Conservation (phyloP, 148 eudicot species). For the Heliosperma pusillum region DNA sequence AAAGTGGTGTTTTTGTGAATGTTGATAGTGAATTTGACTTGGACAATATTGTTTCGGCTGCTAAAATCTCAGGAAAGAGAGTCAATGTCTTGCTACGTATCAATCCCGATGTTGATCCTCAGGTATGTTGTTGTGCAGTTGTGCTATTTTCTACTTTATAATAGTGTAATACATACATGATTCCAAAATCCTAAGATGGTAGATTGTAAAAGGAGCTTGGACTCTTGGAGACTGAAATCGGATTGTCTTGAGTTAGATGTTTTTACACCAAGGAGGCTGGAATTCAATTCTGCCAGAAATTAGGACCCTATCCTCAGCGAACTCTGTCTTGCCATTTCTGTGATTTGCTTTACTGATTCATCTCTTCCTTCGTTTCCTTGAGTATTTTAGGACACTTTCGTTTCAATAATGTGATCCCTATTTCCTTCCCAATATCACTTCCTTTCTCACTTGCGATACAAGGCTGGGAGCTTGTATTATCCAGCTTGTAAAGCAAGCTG, state of each 20-base stretch:
- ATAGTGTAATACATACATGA: neutral
- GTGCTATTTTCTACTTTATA: neutral
- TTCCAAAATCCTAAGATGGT: neutral
- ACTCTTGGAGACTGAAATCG: neutral
- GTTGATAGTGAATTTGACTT: constrained; percentile 89
- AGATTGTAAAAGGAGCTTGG: neutral
- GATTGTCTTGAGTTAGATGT: neutral
- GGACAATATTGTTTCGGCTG: constrained; percentile 86
- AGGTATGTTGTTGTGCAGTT: constrained; percentile 41
- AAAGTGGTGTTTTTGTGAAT: constrained; percentile 78
- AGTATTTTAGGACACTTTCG: neutral
- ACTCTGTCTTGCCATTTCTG: neutral
- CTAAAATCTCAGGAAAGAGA: constrained; percentile 73
- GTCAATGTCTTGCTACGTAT: constrained; percentile 91
- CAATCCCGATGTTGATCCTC: constrained; percentile 98
- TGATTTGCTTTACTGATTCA: neutral
- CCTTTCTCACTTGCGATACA: too few relatives aligned
- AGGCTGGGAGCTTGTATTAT: too few relatives aligned
- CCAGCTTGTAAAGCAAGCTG: too few relatives aligned
- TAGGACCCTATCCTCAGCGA: neutral
- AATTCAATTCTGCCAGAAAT: neutral
- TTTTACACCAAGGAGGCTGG: neutral
- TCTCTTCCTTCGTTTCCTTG: neutral
- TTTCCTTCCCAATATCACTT: neutral
- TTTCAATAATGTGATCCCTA: neutral